Evolutionary conservation across 163 green algal genomes (phyloP).

Genomic region (Coccomyxa subellipsoidea): DNA sequence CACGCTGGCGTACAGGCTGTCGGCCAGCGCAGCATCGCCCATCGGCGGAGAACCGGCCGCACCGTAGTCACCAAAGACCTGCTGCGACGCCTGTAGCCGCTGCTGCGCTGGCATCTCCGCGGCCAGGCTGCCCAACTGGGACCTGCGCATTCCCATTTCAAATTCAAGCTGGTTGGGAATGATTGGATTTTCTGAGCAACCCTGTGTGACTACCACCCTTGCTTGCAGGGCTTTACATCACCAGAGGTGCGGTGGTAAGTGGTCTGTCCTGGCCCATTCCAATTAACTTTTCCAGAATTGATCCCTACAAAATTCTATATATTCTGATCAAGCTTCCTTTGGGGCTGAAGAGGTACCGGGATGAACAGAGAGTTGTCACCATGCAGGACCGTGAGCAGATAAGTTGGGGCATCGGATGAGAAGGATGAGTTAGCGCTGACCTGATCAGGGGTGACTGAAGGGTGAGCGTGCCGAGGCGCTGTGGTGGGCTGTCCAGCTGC

Average conservation of each 20-base stretch:
- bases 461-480: slow-evolving; percentile 3
- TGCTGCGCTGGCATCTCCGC: background rate
- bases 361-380: background rate
- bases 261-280: too few species aligned
- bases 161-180: background rate
- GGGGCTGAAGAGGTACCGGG: too few species aligned
- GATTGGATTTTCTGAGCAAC: background rate
- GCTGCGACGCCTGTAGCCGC: background rate
- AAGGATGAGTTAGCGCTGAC: background rate
- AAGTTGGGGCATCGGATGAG: background rate
- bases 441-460: background rate
- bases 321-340: too few species aligned
- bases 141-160: background rate
- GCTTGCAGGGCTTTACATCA: too few species aligned
- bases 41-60: background rate
- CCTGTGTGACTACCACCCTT: too few species aligned
- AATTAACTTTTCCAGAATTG: too few species aligned
- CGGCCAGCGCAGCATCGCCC: background rate
- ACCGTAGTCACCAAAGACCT: background rate
- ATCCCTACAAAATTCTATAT: too few species aligned
- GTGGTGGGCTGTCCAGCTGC: background rate
- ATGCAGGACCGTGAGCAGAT: background rate
- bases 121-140: background rate
- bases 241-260: too few species aligned
- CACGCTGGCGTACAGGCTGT: slow-evolving; percentile 6